Percentiles rank a stretch among this genome's conserved stretches.
phyloP scores from a whole-genome alignment of 129 eudicot genomes.

The Tagetes patula region DNA sequence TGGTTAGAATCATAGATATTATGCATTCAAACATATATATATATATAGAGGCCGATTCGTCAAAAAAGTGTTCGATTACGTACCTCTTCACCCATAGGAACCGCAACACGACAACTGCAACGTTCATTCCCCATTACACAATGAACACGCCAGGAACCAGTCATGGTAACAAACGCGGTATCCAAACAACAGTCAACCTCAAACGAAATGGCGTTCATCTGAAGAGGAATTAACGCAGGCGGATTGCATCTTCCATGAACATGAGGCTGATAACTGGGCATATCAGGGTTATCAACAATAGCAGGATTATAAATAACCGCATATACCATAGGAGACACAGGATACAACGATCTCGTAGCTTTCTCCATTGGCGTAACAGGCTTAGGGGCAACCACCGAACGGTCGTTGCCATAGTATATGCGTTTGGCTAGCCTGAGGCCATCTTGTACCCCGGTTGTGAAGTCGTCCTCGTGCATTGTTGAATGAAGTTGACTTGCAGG shows the following conservation, averaged over 20 bases:
- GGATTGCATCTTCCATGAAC: conserved; percentile 86
- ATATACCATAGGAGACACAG: conserved; percentile 78
- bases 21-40: no score
- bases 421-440: conserved; percentile 76
- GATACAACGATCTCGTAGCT: conserved; percentile 36
- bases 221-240: conserved; percentile 86
- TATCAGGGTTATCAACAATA: conserved; percentile 83
- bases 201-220: conserved; percentile 63
- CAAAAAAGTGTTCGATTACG: no score
- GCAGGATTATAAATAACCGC: conserved; percentile 71
- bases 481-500: conserved; percentile 20
- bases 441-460: conserved; percentile 67
- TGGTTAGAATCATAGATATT: background rate
- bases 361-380: conserved; percentile 62
- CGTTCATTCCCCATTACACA: conserved; percentile 70
- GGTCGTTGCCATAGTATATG: conserved; percentile 73
- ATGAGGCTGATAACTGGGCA: conserved; percentile 96
- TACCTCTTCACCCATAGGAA: conserved; percentile 99
- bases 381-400: conserved; percentile 77
- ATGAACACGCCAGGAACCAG: conserved; percentile 85
- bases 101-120: conserved; percentile 70
- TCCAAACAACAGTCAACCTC: conserved; percentile 71
- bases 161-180: conserved; percentile 60
- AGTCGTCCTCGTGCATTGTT: conserved; percentile 47
- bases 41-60: no score